Evolutionary conservation across 345 rosid species (phyloP), one percentile per base, ranked within the genome.

Genomic region (Turritis glabra): DNA sequence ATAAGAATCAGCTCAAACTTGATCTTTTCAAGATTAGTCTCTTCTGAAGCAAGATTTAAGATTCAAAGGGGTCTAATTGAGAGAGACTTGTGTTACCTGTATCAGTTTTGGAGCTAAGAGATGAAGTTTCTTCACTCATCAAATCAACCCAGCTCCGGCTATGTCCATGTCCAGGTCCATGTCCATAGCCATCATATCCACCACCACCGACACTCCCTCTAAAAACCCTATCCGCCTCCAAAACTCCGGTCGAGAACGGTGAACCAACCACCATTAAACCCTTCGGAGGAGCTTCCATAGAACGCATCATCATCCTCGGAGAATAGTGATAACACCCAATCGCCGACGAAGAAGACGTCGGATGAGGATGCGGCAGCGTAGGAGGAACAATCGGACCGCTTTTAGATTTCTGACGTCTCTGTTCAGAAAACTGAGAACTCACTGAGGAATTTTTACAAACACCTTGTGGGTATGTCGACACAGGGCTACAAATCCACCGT

Each of bases 401-500:
- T 71, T 95, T 91, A 15, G 97, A 95, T 84, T 89, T 91, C 58
- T 87, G 88, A 13, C 90, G 80, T 64, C 89, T 80, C 69, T 85
- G 90, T 4, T 78, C 78, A 3, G 65, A 35, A 59, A 73, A 64
- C 62, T 80, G 84, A 72, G 61, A 73, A 17, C 61, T 74, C 30
- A 25, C 26, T 0, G 76, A 64, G 30, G 69, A 60, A 32, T 74
- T 81, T 57, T 67, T 72, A 33, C 78, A 61, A 32, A 72, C 87
- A 54, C 80, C 84, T 58, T 41, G 76, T 21, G 79, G 67, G 69
- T 81, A 83, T 3, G 82, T 80, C 12, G 85, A 68, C 41, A 87
- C 84, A 0, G 99, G 99, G 58, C 99, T 95, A 57, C 90, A 84
- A 73, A 95, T 87, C 99, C 99, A 95, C 75, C 97, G 81, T 78